phyloP scores from a whole-genome alignment of 169 alveolate species.

The Besnoitia besnoiti region DNA sequence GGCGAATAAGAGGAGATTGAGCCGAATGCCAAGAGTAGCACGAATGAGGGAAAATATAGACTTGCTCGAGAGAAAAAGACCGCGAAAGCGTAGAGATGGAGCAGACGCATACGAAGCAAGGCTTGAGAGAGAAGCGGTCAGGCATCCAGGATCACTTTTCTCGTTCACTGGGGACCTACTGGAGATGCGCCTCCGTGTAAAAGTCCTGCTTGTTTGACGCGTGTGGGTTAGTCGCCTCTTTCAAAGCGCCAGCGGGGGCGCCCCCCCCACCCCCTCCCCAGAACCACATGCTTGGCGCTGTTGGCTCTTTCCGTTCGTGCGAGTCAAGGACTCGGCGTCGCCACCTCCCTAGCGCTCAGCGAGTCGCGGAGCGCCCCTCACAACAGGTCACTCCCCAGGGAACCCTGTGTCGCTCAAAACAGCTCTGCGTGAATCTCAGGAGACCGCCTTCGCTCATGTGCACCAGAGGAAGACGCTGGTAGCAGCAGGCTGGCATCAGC shows the following conservation, averaged over 20 bases:
- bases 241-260: background rate
- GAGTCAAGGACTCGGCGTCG: too few relatives aligned
- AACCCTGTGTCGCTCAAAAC: too few relatives aligned
- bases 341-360: too few relatives aligned
- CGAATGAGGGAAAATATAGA: background rate
- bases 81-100: background rate
- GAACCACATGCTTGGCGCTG: background rate
- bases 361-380: too few relatives aligned
- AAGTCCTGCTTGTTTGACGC: background rate
- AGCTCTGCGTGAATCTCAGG: too few relatives aligned
- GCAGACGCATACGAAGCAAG: background rate
- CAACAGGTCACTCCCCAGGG: too few relatives aligned
- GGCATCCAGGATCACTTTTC: too few relatives aligned
- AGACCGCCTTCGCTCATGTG: too few relatives aligned
- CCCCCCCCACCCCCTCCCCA: conserved; percentile 7
- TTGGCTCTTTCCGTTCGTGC: too few relatives aligned
- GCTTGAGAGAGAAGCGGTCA: too few relatives aligned
- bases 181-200: background rate
- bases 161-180: background rate
- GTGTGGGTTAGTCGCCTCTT: background rate
- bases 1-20: background rate
- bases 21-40: background rate
- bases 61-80: background rate
- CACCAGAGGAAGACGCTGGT: too few relatives aligned
- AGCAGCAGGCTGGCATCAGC: too few relatives aligned